Evolutionary conservation across 306 rosid genomes (phyloP).

Genomic region (Glycine tomentella): DNA sequence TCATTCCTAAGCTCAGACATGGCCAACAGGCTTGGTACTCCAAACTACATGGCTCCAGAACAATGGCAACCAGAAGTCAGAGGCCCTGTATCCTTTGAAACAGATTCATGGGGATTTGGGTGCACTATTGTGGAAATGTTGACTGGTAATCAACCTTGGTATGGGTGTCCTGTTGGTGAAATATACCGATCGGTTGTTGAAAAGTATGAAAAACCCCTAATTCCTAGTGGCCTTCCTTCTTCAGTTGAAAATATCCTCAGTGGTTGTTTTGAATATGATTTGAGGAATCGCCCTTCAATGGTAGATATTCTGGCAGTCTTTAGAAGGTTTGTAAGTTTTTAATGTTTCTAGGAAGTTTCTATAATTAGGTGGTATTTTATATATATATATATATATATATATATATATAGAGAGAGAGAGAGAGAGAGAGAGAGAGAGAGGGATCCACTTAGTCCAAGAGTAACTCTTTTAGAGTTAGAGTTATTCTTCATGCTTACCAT

Average conservation of each 20-base stretch:
- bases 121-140: conserved; percentile 89
- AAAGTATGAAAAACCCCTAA: conserved; percentile 78
- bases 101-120: conserved; percentile 95
- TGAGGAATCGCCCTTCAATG: conserved; percentile 84
- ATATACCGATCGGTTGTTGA: conserved; percentile 66
- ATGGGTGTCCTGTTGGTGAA: conserved; percentile 71
- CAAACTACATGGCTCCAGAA: conserved; percentile 98
- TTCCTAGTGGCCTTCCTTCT: conserved; percentile 90
- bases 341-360: not conserved
- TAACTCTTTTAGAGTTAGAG: no score
- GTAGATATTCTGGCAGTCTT: conserved; percentile 69
- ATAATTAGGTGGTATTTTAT: not conserved
- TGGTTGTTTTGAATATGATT: conserved; percentile 94
- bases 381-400: not conserved
- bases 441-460: no score
- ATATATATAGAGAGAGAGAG: not conserved
- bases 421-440: no score
- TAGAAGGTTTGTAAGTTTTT: conserved; percentile 63
- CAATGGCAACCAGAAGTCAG: conserved; percentile 92
- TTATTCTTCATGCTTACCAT: no score
- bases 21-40: conserved; percentile 83
- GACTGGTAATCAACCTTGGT: conserved; percentile 88
- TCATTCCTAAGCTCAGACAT: conserved; percentile 65
- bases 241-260: conserved; percentile 72
- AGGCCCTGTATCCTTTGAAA: conserved; percentile 89